Percentiles rank a stretch among this genome's conserved stretches.
These are phyloP conservation scores for Paramecium primaurelia DNA, from an alignment of 73 alveolate genomes.

Conservation along the genomic window DNA sequence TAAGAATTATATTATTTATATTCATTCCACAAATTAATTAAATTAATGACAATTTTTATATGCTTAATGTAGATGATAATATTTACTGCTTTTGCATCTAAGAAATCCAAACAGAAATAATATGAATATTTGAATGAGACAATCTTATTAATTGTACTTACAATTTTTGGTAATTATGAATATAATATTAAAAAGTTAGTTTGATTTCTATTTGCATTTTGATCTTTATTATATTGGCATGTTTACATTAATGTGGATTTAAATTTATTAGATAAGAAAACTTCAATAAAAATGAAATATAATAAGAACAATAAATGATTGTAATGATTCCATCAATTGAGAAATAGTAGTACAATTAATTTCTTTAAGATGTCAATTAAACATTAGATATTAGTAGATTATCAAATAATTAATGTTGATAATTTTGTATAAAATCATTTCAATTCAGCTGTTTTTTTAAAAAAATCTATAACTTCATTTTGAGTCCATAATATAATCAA, in stretches of 20 bases:
- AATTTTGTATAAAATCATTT: background rate
- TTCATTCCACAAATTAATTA: background rate
- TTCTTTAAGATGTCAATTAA: background rate
- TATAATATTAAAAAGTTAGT: background rate
- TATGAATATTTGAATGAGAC: background rate
- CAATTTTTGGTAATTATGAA: background rate
- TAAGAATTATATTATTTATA: background rate
- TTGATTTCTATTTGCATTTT: background rate
- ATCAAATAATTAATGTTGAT: background rate
- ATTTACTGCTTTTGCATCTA: background rate
- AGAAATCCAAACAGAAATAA: background rate
- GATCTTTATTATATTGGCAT: background rate
- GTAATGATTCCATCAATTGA: background rate
- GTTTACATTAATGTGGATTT: background rate
- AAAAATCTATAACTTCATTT: background rate
- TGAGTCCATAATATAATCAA: background rate
- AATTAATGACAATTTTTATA: background rate
- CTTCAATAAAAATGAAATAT: background rate
- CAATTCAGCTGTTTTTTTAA: background rate
- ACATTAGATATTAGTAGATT: background rate
- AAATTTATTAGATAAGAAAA: background rate
- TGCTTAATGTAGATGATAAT: background rate
- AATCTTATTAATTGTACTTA: background rate
- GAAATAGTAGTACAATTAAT: background rate
- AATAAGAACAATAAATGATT: background rate